Evolutionary conservation across 2,329 filamentous ascomycete species (phyloP).

Genomic region (Trichoderma sp.): DNA sequence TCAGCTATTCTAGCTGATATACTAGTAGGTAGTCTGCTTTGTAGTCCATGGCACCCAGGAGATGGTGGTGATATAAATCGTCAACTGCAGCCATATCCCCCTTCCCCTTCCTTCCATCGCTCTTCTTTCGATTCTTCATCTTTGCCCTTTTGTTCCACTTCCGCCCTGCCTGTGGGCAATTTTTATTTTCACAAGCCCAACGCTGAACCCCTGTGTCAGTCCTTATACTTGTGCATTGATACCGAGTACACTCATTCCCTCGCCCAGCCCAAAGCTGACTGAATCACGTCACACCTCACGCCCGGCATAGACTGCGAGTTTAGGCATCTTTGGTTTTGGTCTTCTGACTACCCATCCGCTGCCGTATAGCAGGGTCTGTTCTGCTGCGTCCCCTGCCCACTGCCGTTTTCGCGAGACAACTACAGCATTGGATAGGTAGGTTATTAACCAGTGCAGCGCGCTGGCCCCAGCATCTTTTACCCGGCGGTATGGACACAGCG

Average conservation of each 20-base stretch:
- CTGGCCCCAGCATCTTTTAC: constrained; percentile 10
- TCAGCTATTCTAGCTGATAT: constrained; percentile 19
- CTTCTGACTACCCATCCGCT: constrained; percentile 2
- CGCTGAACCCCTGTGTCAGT: background rate
- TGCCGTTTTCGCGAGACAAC: background rate
- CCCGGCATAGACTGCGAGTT: background rate
- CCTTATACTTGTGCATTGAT: background rate
- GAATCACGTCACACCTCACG: constrained; percentile 19
- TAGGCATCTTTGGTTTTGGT: background rate
- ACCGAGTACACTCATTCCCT: background rate
- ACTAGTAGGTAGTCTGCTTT: too few relatives aligned
- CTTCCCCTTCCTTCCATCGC: background rate
- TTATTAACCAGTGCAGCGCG: background rate
- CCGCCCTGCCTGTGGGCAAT: background rate
- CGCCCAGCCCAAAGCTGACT: background rate
- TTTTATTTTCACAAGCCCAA: background rate
- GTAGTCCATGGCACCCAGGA: background rate
- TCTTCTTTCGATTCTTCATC: constrained; percentile 4
- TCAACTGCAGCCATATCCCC: background rate
- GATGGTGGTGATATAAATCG: constrained; percentile 1
- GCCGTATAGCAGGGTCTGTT: background rate
- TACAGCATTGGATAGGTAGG: constrained; percentile 3
- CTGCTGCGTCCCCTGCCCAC: background rate
- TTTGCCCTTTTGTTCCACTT: background rate
- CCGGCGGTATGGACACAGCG: constrained; percentile 12